Evolutionary conservation across 2,329 filamentous ascomycete species (phyloP).

Genomic region (Aspergillus brunneoviolaceus): DNA sequence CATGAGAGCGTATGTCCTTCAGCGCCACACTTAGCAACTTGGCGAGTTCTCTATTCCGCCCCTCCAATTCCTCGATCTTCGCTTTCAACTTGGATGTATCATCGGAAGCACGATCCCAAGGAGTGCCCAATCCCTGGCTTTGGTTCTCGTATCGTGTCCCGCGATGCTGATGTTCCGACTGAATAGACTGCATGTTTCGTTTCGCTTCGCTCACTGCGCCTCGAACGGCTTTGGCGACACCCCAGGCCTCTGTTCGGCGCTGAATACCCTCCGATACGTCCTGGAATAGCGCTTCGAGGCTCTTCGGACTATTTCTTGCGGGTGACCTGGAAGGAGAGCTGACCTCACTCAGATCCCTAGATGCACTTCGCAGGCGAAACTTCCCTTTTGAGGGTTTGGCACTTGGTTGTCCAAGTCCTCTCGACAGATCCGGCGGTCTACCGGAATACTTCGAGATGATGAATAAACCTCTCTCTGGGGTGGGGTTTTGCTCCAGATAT

Average conservation of each 20-base stretch:
- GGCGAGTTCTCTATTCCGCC: slow-evolving; percentile 43
- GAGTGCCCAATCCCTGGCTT: slow-evolving; percentile 16
- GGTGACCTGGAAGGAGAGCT: slow-evolving; percentile 40
- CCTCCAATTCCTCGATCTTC: slow-evolving; percentile 37
- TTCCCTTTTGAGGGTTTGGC: slow-evolving; percentile 19
- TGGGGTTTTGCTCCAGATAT: slow-evolving; percentile 47
- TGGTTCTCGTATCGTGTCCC: slow-evolving; percentile 18
- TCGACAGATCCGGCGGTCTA: slow-evolving; percentile 39
- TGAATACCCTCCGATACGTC: slow-evolving; percentile 51
- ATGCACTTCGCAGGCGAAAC: slow-evolving; percentile 30
- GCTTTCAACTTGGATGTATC: slow-evolving; percentile 29
- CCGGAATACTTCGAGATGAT: slow-evolving; percentile 50
- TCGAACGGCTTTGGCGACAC: slow-evolving; percentile 49
- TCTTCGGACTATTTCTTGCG: slow-evolving; percentile 39
- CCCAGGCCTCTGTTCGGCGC: slow-evolving; percentile 50
- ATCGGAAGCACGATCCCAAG: slow-evolving; percentile 15
- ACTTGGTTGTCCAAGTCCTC: slow-evolving; percentile 22
- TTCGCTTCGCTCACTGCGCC: slow-evolving; percentile 49
- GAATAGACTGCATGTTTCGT: slow-evolving; percentile 48
- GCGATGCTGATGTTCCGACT: slow-evolving; percentile 38
- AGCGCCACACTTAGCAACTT: slow-evolving; percentile 43
- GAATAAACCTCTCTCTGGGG: slow-evolving; percentile 42
- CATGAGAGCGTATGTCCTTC: slow-evolving; percentile 39
- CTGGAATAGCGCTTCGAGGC: slow-evolving; percentile 48
- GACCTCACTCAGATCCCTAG: slow-evolving; percentile 28